Evolutionary conservation across 1,284 basidiomycete genomes (phyloP), one percentile per base, ranked within the genome.

Genomic region (Fomitopsis schrenkii): DNA sequence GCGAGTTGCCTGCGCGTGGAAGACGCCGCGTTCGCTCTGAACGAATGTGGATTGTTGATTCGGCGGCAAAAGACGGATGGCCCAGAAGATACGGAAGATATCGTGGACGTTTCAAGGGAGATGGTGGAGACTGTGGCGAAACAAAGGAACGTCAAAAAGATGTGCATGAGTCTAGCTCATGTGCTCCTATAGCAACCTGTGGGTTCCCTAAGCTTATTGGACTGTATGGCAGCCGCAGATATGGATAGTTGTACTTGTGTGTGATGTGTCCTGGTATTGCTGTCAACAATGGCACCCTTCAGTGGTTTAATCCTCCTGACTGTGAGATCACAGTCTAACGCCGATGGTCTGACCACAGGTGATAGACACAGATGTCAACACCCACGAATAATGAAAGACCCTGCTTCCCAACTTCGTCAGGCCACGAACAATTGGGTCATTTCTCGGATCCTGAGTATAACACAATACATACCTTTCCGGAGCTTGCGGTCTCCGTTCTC

Each of bases 21-120:
- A 64, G 96, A 98, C 71, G 85, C 90, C 0, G 90, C 93, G 0
- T 93, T 95, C 72, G 91, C 95, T 1, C 76, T 98, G 59, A 88
- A 91, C 59, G 94, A 97, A 72, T 89, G 91, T 58, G 94, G 95
- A 17, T 77, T 98, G 60, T 79, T 97, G 19, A 76, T 64, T 8
- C 69, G 68, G 38, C 64, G 70, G 30, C 60, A 66, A 61, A 64
- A 58, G 26, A 58, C 54, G 28, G 63, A 62, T 30, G 54, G 55
- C n/a, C 42, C 50, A 61, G 74, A 70, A 40, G 38, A 10, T 65
- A 64, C 65, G 40, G 66, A 74, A 41, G 79, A 79, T 61, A 74
- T 75, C 40, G 74, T 92, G 33, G 80, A 90, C 41, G 80, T 95
- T 57, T 86, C 88, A 55, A 78, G 87, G 55, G 86, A 86, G 69